A percentile compares a stretch with the other conserved stretches of the same genome.
phyloP scores from a whole-genome alignment of 1,139 yeast genomes.

The Sugiyamaella pinicola region DNA sequence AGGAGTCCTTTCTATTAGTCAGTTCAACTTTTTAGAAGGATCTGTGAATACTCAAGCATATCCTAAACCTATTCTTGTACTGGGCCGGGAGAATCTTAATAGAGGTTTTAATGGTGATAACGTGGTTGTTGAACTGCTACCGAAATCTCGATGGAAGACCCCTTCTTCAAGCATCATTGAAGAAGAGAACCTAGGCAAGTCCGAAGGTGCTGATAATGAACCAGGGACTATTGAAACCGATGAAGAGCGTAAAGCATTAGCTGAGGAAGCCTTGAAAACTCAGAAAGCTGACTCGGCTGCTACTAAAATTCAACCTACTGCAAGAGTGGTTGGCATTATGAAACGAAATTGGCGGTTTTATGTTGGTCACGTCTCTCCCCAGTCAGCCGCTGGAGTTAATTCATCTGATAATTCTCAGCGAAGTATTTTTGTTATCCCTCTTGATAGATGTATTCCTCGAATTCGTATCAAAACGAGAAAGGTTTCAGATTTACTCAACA shows the following conservation, averaged over 20 bases:
- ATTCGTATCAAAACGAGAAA: constrained; percentile 85
- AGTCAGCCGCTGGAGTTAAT: constrained; percentile 54
- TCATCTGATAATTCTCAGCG: constrained; percentile 53
- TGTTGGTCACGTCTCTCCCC: constrained; percentile 90
- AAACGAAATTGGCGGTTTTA: constrained; percentile 96
- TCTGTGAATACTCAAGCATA: constrained; percentile 72
- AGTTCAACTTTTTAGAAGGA: constrained; percentile 89
- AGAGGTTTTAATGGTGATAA: constrained; percentile 91
- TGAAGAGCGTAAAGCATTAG: constrained; percentile 70
- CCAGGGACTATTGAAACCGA: constrained; percentile 59
- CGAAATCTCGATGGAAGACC: constrained; percentile 83
- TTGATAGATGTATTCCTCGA: constrained; percentile 89
- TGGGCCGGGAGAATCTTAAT: constrained; percentile 83
- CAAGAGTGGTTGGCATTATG: constrained; percentile 81
- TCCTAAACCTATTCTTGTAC: constrained; percentile 76
- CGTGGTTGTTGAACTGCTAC: constrained; percentile 87
- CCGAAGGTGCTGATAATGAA: constrained; percentile 49
- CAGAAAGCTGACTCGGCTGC: constrained; percentile 49
- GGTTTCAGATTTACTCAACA: constrained; percentile 76
- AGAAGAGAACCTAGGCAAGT: constrained; percentile 61
- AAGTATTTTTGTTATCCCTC: constrained; percentile 78
- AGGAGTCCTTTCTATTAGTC: constrained; percentile 77
- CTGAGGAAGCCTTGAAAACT: constrained; percentile 70
- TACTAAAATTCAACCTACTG: constrained; percentile 77
- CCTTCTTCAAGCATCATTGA: constrained; percentile 81